Evolutionary conservation across 768 basidiomycete genomes (phyloP), one percentile per base, ranked within the genome.

Genomic region (Mycena sanguinolenta): DNA sequence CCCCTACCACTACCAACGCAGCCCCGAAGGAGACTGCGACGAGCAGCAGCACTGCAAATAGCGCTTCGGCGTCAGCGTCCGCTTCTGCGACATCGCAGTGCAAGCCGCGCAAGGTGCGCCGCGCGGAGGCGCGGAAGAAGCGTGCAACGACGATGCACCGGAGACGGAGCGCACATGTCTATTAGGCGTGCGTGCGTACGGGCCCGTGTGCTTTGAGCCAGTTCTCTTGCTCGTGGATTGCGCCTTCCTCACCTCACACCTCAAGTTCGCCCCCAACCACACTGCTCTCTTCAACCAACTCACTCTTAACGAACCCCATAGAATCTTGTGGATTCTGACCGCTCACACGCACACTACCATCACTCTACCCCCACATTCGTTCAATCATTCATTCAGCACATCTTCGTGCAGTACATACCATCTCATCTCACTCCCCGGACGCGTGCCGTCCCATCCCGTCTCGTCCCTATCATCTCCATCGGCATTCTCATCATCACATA

Each of bases 71-170:
- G 44, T 21, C 44, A 7, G 19, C 44, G n/a, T 21, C 58, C 28
- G 55, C 46, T 17, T 46, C 59, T 32, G 10, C 34, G 17, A 57
- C 67, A 23, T 7, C 60, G 9, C 27, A 44, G 19, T 69, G 67
- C 67, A 63, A 58, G 55, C 25, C 30, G 61, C 67, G 67, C 46
- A 63, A 58, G 28, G 21, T 10, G 25, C 67, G 67, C 54, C 60
- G 67, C 36, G 61, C 61, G 27, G 67, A 38, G 53, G n/a, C 30
- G 44, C 42, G 21, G 42, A 12, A 9, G 53, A 34, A 8, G 36
- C 55, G 55, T n/a, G 4, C 36, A 1, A 30, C 30, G 8, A 36
- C 53, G 19, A 30, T 27, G 32, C 67, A 69, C 55, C 42, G 67
- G 1, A 53, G 27, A 39, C 66, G 66, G 32, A 30, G 55, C 36